Base-by-base conservation (phyloP, 345 rosid genomes). In the Gossypium stocksii region DNA sequence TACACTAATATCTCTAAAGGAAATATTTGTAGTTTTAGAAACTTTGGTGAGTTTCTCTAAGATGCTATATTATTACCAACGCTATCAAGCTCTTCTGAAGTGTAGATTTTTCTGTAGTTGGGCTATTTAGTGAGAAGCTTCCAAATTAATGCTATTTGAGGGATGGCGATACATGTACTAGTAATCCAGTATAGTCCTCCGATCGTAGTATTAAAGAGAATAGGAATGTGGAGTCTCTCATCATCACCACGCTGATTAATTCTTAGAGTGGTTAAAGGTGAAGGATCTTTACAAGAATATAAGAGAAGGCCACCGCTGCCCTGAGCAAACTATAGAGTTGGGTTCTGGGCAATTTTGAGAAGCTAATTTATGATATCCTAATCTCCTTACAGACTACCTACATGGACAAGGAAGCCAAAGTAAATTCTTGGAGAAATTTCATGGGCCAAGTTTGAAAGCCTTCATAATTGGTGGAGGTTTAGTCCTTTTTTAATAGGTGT, bases 121-220 rank as follows among this genome's bases (percentile, higher is more conserved):
- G 98, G 98, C 48, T 94, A 84, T 81, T 87, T 87, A 81, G 94
- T 88, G 59, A 98, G 97, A 65, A 94, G 89, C 87, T 85, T 92
- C 53, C 77, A 85, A 84, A 92, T 94, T 78, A 70, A 82, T 80
- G 88, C 85, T 45, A 79, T 94, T 76, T 27, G 98, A 94, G 68
- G 98, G 98, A 34, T 94, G 97, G 97, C 85, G 97, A 77, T 91
- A 86, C 86, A 94, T 94, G 98, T 94, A 83, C 71, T 97, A 94
- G 67, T 60, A 84, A 27, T 27, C 34, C 0, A 27, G 5, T 29
- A 4, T 53, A 84, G 97, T 73, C 81, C 79, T 27, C 89, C 92
- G 27, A 45, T 91, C 54, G 97, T 94, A 75, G 59, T 91, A 49
- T 48, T 88, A 38, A 94, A 92, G 98, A 97, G 96, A 72, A 54